These are phyloP conservation scores for Fonsecaea multimorphosa DNA, from an alignment of 2,329 filamentous ascomycete genomes.

Conservation along the genomic window DNA sequence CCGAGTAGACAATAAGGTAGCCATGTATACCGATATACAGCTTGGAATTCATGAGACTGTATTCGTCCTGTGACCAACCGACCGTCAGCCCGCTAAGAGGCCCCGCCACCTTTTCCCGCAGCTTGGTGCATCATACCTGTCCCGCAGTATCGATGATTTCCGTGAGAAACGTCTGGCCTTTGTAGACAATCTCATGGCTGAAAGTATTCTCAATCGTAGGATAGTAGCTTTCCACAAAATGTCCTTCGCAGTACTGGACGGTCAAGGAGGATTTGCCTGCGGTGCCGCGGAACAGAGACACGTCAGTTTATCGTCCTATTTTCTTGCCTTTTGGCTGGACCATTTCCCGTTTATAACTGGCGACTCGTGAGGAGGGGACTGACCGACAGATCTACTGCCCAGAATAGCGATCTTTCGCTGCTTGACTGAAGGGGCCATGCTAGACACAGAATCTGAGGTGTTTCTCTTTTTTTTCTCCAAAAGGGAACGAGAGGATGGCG, in stretches of 20 bases:
- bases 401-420: slow-evolving; percentile 96
- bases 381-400: slow-evolving; percentile 89
- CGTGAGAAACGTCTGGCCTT: slow-evolving; percentile 89
- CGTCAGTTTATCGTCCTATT: slow-evolving; percentile 10
- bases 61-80: slow-evolving; percentile 74
- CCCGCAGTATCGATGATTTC: slow-evolving; percentile 99
- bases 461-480: neutral
- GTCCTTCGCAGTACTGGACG: slow-evolving; percentile 94
- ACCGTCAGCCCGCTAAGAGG: slow-evolving; percentile 2
- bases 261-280: slow-evolving; percentile 96
- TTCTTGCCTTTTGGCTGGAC: neutral
- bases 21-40: slow-evolving; percentile 97
- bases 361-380: slow-evolving; percentile 42
- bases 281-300: neutral
- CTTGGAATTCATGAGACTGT: slow-evolving; percentile 97
- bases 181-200: slow-evolving; percentile 90
- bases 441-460: neutral
- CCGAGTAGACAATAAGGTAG: slow-evolving; percentile 98
- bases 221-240: slow-evolving; percentile 99
- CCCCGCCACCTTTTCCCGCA: neutral
- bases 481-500: neutral
- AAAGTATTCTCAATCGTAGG: slow-evolving; percentile 99
- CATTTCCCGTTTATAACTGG: neutral
- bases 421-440: slow-evolving; percentile 75
- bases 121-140: slow-evolving; percentile 64